Evolutionary conservation across 2,329 filamentous ascomycete genomes (phyloP), one percentile per base, ranked within the genome.

Genomic region (Sarocladium oryzae): DNA sequence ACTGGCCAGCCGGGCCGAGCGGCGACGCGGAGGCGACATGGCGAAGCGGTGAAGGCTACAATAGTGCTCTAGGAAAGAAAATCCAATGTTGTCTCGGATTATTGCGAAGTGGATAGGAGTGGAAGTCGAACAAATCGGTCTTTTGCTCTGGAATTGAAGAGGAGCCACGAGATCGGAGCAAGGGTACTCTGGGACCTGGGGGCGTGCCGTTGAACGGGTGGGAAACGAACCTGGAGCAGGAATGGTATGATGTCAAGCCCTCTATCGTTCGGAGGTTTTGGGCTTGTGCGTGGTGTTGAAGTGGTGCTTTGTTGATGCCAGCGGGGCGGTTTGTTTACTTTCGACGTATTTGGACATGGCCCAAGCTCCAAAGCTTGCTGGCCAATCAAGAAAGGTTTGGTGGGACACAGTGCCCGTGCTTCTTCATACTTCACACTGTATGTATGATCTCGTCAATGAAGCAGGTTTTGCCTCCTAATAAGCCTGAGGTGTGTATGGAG

Each of bases 1-100:
- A 37, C 62, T 58, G 55, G 61, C 61, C 51, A 74, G 62, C 57
- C 71, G 69, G 57, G 71, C 70, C 51, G 71, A 74, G 53, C 71
- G 69, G 59, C 71, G 71, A 60, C 69, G 69, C 52, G 69, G 67
- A 49, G 67, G 67, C 51, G 69, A 66, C 67, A 72, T 73, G 54
- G 45, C 65, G 54, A 55, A 55, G 53, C 51, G 41, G 26, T 48
- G 43, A 48, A 26, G 15, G 28, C 28, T 32, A 32, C 43, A 33
- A 11, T 7, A 7, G 26, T 20, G 24, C 36, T 40, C 26, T 43
- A 20, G 23, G 21, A 20, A 43, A 43, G 16, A 43, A 20, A 23
- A 26, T 13, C 28, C 23, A 11, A 20, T 43, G 30, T 43, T 37
- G 41, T 30, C 32, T 46, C 28, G 38, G 28, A 16, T 40, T 24